Percentiles rank a stretch among this genome's conserved stretches.
Conservation (phyloP, 164 flowering plant genomes). For the Chloranthus sessilifolius region DNA sequence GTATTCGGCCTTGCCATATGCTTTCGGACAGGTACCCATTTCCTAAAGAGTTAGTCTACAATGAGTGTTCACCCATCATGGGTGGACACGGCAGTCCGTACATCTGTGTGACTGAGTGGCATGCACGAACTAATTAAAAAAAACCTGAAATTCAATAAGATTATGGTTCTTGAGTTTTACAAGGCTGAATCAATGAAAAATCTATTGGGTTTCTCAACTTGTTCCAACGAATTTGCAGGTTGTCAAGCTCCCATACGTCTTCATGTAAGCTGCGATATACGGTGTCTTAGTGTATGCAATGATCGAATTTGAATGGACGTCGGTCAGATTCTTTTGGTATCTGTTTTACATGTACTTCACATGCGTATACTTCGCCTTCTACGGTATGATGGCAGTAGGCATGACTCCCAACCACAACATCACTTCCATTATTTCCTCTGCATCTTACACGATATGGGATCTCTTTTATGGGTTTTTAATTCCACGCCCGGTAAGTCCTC, state of each 20-base stretch:
- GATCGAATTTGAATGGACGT: constrained; percentile 39
- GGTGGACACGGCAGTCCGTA: too few relatives aligned
- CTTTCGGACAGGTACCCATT: constrained; percentile 23
- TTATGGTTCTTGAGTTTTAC: too few relatives aligned
- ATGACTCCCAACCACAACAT: constrained; percentile 13
- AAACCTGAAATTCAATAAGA: too few relatives aligned
- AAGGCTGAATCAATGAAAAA: too few relatives aligned
- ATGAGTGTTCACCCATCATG: too few relatives aligned
- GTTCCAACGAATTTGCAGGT: too few relatives aligned
- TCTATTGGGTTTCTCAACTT: too few relatives aligned
- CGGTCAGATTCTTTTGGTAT: constrained; percentile 17
- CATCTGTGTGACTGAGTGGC: too few relatives aligned
- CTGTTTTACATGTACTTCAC: constrained; percentile 18
- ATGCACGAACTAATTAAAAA: too few relatives aligned
- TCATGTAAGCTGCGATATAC: constrained; percentile 30
- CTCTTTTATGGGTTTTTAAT: constrained; percentile 25
- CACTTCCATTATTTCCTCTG: constrained; percentile 19
- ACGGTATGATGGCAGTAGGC: constrained; percentile 18
- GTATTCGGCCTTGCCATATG: constrained; percentile 31
- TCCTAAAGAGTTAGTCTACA: too few relatives aligned
- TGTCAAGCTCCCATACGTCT: constrained; percentile 34
- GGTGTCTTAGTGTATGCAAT: constrained; percentile 40
- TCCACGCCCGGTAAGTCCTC: constrained; percentile 20
- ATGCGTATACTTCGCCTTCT: constrained; percentile 13
- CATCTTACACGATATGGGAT: constrained; percentile 17